Conservation (phyloP, 2,329 filamentous ascomycete genomes). For the Scleromitrula shiraiana region DNA sequence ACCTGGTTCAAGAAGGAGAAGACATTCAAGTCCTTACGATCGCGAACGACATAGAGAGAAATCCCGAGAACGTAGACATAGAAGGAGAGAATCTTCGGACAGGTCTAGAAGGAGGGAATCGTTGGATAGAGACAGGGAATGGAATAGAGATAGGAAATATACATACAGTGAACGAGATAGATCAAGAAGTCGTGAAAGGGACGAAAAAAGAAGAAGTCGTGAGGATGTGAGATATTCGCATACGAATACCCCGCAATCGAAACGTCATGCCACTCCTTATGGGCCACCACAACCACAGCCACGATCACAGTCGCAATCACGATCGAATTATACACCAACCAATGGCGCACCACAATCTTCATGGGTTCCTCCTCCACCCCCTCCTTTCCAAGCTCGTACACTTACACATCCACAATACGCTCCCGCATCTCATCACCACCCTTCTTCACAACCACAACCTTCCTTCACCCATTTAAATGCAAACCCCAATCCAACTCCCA, state of each 20-base stretch:
- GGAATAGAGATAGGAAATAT: not conserved
- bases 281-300: not conserved
- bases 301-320: not conserved
- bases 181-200: not conserved
- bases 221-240: constrained; percentile 4
- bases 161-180: not conserved
- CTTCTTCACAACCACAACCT: not conserved
- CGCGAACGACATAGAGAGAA: not conserved
- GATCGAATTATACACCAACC: not conserved
- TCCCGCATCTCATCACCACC: not conserved
- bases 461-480: not conserved
- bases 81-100: not conserved
- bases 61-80: constrained; percentile 2
- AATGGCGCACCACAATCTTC: not conserved
- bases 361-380: constrained; percentile 6
- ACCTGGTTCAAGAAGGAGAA: constrained; percentile 1
- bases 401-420: not conserved
- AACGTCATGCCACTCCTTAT: not conserved
- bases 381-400: not conserved
- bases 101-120: constrained; percentile 1
- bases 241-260: not conserved
- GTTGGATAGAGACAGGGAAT: not conserved
- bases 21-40: constrained; percentile 2
- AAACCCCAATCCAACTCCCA: too few species aligned
- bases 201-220: constrained; percentile 5